Evolutionary conservation across 2,329 filamentous ascomycete species (phyloP).

Genomic region (Leptographium wingfieldii): DNA sequence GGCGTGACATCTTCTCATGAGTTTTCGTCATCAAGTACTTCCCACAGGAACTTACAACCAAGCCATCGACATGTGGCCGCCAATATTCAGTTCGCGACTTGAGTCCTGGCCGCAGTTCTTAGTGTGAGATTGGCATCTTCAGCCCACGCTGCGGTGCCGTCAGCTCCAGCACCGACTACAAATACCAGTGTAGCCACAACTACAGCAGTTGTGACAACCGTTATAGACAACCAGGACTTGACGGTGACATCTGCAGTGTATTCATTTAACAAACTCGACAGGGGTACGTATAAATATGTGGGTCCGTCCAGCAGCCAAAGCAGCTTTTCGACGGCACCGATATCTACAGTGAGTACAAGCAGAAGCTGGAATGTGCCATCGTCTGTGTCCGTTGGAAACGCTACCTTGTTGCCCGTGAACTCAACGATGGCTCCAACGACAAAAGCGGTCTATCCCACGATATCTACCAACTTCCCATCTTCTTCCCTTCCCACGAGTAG

Average conservation of each 20-base stretch:
- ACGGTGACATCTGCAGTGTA: too few relatives aligned
- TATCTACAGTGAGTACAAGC: too few relatives aligned
- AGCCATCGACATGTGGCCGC: background rate
- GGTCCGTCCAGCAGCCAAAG: too few relatives aligned
- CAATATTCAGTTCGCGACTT: background rate
- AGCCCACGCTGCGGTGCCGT: constrained; percentile 3
- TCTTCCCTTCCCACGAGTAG: background rate
- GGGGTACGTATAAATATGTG: too few relatives aligned
- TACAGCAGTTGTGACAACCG: too few relatives aligned
- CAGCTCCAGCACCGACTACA: background rate
- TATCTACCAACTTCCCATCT: background rate
- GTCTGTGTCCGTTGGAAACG: background rate
- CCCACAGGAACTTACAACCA: too few relatives aligned
- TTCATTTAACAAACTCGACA: too few relatives aligned
- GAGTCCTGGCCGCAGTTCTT: background rate
- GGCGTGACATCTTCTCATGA: too few relatives aligned
- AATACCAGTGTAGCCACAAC: too few relatives aligned
- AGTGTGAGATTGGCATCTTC: constrained; percentile 5
- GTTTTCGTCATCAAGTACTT: too few relatives aligned
- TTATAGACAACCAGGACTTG: too few relatives aligned
- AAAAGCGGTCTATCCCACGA: background rate
- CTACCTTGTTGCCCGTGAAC: background rate
- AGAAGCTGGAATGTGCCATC: background rate
- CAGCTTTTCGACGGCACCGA: too few relatives aligned
- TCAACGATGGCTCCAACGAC: background rate